Evolutionary conservation across 164 flowering plant species (phyloP).

Genomic region (Vitis rupestris): DNA sequence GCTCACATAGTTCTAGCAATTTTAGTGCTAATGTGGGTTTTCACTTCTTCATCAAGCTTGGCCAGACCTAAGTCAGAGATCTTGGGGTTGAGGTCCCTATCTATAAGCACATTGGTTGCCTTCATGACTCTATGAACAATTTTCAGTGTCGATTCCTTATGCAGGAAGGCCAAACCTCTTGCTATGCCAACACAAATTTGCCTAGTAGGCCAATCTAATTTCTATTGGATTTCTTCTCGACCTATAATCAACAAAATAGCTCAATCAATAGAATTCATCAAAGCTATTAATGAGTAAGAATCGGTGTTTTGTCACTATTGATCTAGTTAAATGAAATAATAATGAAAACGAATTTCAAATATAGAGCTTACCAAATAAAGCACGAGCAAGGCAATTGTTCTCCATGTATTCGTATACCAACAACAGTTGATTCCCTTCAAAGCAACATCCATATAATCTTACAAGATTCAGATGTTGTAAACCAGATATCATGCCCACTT

Average conservation of each 20-base stretch:
- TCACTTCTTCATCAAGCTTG: conserved; percentile 25
- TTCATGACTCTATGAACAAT: conserved; percentile 12
- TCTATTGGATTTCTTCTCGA: conserved; percentile 1
- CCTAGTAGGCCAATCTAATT: conserved; percentile 20
- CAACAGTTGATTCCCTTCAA: conserved; percentile 22
- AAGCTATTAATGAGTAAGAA: too few species aligned
- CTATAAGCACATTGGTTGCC: conserved; percentile 18
- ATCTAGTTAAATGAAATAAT: too few species aligned
- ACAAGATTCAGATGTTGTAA: conserved; percentile 25
- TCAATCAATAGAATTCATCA: too few species aligned
- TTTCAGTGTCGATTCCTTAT: conserved; percentile 24
- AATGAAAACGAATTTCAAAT: too few species aligned
- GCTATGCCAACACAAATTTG: conserved; percentile 19
- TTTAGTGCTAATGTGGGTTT: conserved; percentile 6
- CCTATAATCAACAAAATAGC: neutral
- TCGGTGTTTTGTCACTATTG: too few species aligned
- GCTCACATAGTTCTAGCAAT: conserved; percentile 26
- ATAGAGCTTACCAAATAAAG: conserved; percentile 12
- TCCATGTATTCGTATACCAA: conserved; percentile 28
- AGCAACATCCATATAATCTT: conserved; percentile 25
- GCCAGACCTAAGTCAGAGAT: conserved; percentile 32
- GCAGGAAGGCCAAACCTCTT: conserved; percentile 23
- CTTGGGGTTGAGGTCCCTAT: conserved; percentile 22
- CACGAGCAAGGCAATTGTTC: conserved; percentile 7
- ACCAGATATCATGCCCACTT: neutral